A percentile compares a stretch with the other conserved stretches of the same genome.
These are phyloP conservation scores for Lindgomyces ingoldianus DNA, from an alignment of 495 filamentous ascomycete genomes.

Conservation along the genomic window DNA sequence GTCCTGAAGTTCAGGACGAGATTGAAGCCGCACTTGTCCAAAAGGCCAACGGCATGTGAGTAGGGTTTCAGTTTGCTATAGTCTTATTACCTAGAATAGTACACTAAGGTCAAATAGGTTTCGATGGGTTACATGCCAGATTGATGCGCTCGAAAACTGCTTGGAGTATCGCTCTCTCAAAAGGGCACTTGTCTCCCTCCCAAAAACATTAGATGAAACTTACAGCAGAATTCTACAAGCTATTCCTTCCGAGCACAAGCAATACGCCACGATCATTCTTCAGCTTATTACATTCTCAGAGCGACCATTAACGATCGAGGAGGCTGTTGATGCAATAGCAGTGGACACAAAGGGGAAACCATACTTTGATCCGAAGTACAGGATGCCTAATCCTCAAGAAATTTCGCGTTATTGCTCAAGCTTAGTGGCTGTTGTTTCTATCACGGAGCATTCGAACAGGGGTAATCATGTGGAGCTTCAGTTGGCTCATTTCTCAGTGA, in stretches of 20 bases:
- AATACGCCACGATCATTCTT: not conserved
- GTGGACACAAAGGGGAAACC: not conserved
- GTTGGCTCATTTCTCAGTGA: not conserved
- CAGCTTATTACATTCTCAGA: not conserved
- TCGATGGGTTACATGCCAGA: not conserved
- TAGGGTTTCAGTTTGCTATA: not conserved
- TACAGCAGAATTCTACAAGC: not conserved
- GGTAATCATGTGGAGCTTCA: not conserved
- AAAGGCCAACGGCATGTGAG: not conserved
- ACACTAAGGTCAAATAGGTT: not conserved
- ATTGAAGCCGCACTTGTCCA: not conserved
- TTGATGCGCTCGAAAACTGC: not conserved
- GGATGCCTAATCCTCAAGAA: not conserved
- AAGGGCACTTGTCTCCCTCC: not conserved
- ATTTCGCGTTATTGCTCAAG: not conserved
- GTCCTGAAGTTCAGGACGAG: not conserved
- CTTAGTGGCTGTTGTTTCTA: not conserved
- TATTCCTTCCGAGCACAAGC: not conserved
- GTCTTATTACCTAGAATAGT: not conserved
- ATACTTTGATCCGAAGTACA: not conserved
- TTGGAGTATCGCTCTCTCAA: not conserved
- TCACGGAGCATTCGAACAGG: not conserved
- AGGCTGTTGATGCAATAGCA: not conserved
- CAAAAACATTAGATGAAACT: not conserved
- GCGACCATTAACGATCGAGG: not conserved